Conservation (phyloP, 371 early-diverging fungal genomes). For the Mortierella sp. region DNA sequence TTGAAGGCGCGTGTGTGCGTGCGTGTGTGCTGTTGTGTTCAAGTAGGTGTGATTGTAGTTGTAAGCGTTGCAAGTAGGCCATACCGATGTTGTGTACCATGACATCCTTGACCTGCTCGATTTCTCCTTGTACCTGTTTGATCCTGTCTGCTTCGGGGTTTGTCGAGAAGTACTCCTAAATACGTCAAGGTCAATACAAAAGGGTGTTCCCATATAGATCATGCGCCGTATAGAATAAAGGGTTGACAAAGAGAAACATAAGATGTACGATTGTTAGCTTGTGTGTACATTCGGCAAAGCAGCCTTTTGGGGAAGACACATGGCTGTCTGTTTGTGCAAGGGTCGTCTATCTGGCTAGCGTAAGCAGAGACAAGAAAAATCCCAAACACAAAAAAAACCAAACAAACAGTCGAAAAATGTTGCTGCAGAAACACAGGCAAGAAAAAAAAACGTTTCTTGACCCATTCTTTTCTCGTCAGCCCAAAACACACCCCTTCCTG, state of each 20-base stretch:
- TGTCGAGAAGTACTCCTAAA: constrained; percentile 80
- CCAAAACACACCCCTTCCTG: background rate
- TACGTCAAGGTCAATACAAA: background rate
- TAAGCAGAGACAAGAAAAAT: background rate
- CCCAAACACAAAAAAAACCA: background rate
- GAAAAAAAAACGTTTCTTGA: background rate
- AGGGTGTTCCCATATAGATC: background rate
- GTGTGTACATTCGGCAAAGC: background rate
- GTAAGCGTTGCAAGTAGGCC: too few species aligned
- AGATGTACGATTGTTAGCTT: background rate
- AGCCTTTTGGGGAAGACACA: background rate
- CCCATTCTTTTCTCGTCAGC: background rate
- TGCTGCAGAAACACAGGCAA: background rate
- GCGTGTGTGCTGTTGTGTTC: background rate
- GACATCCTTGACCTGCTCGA: constrained; percentile 94
- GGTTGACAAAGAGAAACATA: background rate
- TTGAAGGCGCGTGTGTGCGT: background rate
- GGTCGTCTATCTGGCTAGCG: background rate
- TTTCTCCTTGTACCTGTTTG: constrained; percentile 89
- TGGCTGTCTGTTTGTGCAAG: background rate
- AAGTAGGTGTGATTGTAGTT: too few species aligned
- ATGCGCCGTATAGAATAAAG: background rate
- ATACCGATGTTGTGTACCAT: constrained; percentile 94
- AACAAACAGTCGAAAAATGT: background rate
- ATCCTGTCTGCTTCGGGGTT: constrained; percentile 83